Evolutionary conservation across 2,329 filamentous ascomycete genomes (phyloP), one percentile per base, ranked within the genome.

Genomic region (Endocalyx cinctus): DNA sequence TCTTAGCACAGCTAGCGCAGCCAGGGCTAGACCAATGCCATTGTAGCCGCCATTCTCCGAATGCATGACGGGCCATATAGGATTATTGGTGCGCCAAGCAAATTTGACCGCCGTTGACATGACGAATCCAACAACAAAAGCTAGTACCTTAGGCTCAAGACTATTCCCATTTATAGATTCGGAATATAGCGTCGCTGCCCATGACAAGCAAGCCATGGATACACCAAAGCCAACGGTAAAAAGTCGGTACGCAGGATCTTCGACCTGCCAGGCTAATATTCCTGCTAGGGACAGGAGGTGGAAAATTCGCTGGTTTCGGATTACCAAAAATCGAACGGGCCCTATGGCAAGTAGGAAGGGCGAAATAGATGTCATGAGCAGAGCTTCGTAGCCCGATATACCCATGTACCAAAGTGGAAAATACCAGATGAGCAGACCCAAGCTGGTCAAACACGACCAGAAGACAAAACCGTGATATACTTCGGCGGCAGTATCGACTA

Each of bases 381-480:
- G 72, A 27, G 81, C 83, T 63, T 98, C 92, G 55, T 92, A 98
- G 42, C 92, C 92, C 4, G 90, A 97, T 40, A 98, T 94, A 17
- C 92, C 92, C 92, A 98, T 98, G 59, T 96, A 80, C 92, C 92
- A 98, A 10, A 98, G 76, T 11, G 92, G 92, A 58, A 98, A 98
- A 62, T 94, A 98, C 92, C 92, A 98, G 27, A 98, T 84, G 26
- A 86, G 72, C 27, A 98, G 70, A 17, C 87, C 89, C 33, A 98
- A 70, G 40, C 87, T 87, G 38, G 92, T 98, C 45, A 96, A 69
- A 55, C 90, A 84, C 8, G 89, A 88, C 92, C 92, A 98, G 63
- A 97, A 97, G 35, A 92, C 79, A 57, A 90, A 97, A 38, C 90
- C 92, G 62, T 89, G 87, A 62, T 96, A 97, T 33, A 95, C 76